Evolutionary conservation across 2,329 filamentous ascomycete genomes (phyloP).

Genomic region (Fusarium sp.): DNA sequence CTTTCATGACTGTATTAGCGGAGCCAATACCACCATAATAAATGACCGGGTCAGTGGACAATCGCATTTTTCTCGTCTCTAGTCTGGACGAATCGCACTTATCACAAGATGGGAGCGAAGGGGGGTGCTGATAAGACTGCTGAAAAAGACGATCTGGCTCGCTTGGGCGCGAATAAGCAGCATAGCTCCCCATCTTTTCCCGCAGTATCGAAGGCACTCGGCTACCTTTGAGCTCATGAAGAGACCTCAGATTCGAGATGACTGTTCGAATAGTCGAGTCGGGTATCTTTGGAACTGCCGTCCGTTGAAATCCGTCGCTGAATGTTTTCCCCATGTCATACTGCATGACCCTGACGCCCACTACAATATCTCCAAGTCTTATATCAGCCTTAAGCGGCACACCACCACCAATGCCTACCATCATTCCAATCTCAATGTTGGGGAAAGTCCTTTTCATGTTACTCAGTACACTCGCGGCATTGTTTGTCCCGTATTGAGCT

Average conservation of each 20-base stretch:
- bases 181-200: accelerated
- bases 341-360: constrained; percentile 39
- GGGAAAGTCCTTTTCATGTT: constrained; percentile 53
- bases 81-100: accelerated
- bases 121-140: no score
- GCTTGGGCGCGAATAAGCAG: accelerated
- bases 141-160: background rate
- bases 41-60: accelerated
- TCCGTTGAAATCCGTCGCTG: accelerated
- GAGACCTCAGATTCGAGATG: background rate
- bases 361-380: constrained; percentile 38
- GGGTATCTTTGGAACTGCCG: accelerated
- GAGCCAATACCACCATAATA: accelerated
- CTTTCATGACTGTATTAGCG: accelerated
- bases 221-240: accelerated
- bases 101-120: accelerated
- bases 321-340: constrained; percentile 35
- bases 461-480: constrained; percentile 35
- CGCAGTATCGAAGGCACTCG: accelerated
- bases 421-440: background rate
- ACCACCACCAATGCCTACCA: constrained; percentile 40
- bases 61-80: accelerated
- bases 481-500: constrained; percentile 26
- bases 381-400: constrained; percentile 27
- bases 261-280: background rate